Evolutionary conservation across 2,329 filamentous ascomycete species (phyloP), one percentile per base, ranked within the genome.

Genomic region (Cucurbitaria berberidis): DNA sequence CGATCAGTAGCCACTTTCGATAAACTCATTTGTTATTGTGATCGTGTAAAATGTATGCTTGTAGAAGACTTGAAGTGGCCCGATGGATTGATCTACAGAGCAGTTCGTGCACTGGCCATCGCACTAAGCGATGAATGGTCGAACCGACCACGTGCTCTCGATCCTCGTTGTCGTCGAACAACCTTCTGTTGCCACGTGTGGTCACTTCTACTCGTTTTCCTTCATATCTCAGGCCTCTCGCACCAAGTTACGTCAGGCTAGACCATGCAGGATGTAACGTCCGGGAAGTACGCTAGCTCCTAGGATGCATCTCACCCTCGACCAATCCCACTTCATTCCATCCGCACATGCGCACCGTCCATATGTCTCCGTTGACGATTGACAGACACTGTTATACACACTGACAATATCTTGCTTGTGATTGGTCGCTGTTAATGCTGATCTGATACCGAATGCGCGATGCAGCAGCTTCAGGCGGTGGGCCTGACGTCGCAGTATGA

Each of bases 271-370:
- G 19, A 38, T 47, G 34, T 5, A 21, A 10, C 35, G 15, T 42
- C 6, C 35, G 16, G 6, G 18, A 22, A 38, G 6, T 36, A 36
- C 9, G 18, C 34, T 11, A 21, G 8, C 18, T 11, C 8, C 27
- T 41, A 34, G 40, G 41, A 34, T 38, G 19, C 22, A 39, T 10
- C 11, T 16, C 11, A 21, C 30, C 18, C 30, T 44, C 42, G 18
- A 36, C 59, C 57, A 62, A 60, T 62, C 22, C 18, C n/a, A 46
- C 38, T 19, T 19, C 21, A 18, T 32, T 22, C 15, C 47, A 24
- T 9, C 29, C 26, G 36, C 59, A 62, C 55, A 57, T 62, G 59
- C 50, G 26, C 48, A 45, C 42, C 32, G 43, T 51, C 51, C 51
- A 55, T 54, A 53, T 53, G 35, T 45, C 39, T 30, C 42, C n/a